These are phyloP conservation scores for Trametes polyzona DNA, from an alignment of 1,284 basidiomycete genomes.

Conservation along the genomic window DNA sequence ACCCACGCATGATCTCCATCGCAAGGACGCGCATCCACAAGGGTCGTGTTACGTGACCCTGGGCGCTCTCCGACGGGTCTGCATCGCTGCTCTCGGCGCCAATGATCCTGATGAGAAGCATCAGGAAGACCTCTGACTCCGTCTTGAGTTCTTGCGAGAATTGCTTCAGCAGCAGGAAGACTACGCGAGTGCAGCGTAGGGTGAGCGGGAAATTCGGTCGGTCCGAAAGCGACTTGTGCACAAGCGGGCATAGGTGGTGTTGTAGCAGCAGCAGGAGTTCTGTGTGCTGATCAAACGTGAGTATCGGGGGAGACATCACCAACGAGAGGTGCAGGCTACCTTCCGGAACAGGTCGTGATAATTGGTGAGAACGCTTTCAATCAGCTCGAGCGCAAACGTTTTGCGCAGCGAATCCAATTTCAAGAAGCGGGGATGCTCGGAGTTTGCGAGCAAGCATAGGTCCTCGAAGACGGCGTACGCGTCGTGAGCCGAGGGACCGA, in stretches of 20 bases:
- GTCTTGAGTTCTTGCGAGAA: slow-evolving; percentile 82
- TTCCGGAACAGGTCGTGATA: slow-evolving; percentile 88
- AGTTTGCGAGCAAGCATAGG: slow-evolving; percentile 84
- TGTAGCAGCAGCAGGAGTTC: slow-evolving; percentile 86
- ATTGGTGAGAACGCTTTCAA: slow-evolving; percentile 96
- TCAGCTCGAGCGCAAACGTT: slow-evolving; percentile 94
- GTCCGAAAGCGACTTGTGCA: slow-evolving; percentile 86
- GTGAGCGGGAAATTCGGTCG: slow-evolving; percentile 86
- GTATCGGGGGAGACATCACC: neutral
- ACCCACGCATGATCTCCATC: slow-evolving; percentile 92
- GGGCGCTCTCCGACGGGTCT: slow-evolving; percentile 30
- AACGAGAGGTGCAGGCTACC: slow-evolving; percentile 54
- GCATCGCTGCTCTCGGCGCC: slow-evolving; percentile 58
- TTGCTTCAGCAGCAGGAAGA: slow-evolving; percentile 92
- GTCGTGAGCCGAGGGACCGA: slow-evolving; percentile 85
- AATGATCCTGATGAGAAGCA: slow-evolving; percentile 79
- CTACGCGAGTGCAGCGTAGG: slow-evolving; percentile 88
- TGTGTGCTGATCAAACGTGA: slow-evolving; percentile 56
- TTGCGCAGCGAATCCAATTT: slow-evolving; percentile 86
- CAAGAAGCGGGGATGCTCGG: slow-evolving; percentile 83
- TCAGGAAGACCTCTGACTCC: slow-evolving; percentile 86
- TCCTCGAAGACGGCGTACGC: slow-evolving; percentile 91
- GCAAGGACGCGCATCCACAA: slow-evolving; percentile 89
- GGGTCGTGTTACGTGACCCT: slow-evolving; percentile 52
- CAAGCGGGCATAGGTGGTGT: slow-evolving; percentile 88